Base-by-base conservation (phyloP, 768 basidiomycete species). In the Pleurotus djamor region DNA sequence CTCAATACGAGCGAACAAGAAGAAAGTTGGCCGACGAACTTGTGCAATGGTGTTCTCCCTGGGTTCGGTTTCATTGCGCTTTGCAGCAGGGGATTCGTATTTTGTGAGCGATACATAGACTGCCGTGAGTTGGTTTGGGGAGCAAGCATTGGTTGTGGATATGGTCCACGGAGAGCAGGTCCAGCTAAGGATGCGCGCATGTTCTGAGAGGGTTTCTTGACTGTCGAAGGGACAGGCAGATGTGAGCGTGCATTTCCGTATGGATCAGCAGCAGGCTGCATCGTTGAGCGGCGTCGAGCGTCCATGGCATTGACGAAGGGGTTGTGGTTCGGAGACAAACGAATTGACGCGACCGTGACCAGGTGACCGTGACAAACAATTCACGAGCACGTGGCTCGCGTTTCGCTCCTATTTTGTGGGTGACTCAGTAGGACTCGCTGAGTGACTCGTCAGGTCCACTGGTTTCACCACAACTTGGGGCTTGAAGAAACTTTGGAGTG, bases 1-100 rank as follows among this genome's bases (percentile, higher is more conserved):
- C 21, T 28, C 21, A 28, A 3, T 28, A 28, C 21, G 21, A 28
- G 21, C 21, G 21, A 28, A 1, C 21, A 28, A 28, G 21, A 28
- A 52, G 38, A 36, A 34, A 57, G 61, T 17, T 34, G 49, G 67
- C 13, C 58, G 10, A 72, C 83, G 66, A 65, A 91, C 92, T 77
- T 85, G 56, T 84, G 83, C 66, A 89, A 72, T 13, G 94, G 94
- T 37, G 93, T 96, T 57, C 86, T 78, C 2, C 90, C 91, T 71
- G 80, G 80, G 65, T 76, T 79, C 50, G 80, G 79, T 65, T 93
- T 91, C 37, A 80, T 81, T 3, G 83, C 83, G 64, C 91, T 94
- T 69, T 83, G 81, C 16, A 91, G 71, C 6, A 93, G 72, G 0
- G 89, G 81, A 64, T 91, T 92, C 48, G 71, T 59, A 61, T 84